Evolutionary conservation across 352 stramenopile genomes (phyloP), one percentile per base, ranked within the genome.

Genomic region (Pythium insidiosum): DNA sequence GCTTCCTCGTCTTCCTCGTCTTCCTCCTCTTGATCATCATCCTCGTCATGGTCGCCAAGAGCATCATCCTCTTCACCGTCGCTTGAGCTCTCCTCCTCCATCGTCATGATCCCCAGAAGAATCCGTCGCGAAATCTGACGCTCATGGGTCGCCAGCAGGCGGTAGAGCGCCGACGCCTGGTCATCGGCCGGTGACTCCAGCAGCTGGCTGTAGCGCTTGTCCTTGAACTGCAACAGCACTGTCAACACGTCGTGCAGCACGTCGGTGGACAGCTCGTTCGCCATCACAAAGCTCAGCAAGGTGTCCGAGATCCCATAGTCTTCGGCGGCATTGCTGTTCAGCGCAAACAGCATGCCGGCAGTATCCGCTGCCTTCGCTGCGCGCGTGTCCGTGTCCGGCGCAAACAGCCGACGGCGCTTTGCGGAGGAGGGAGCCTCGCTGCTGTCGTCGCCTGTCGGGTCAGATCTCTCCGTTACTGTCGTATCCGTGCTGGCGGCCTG

Each of bases 281-380:
- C 64, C 43, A 84, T 65, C 15, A 88, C 68, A 49, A 80, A 88
- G 37, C 54, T 70, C 50, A 84, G 54, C 47, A 88, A 47, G 26
- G 61, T 62, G n/a, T 86, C 73, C 15, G 56, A 56, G 13, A 88
- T 68, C 6, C 76, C 76, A 31, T 82, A 88, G 40, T 86, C 71
- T 19, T 52, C 47, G 10, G 60, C 39, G n/a, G 54, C 61, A 28
- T 82, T 55, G 23, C 60, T 64, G 30, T 84, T 58, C 10, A 88
- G 50, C 21, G 63, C 46, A 35, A 88, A 88, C 44, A 74, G 68
- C 7, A 83, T 39, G 36, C 56, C 54, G 18, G 49, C 50, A 12
- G 47, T 42, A 7, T 62, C 54, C 4, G 21, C 6, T 47, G 43
- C 6, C 50, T 20, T 13, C 24, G 41, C 28, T 34, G n/a, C n/a